Evolutionary conservation across 2,329 filamentous ascomycete species (phyloP).

Genomic region (Metarhizium album): DNA sequence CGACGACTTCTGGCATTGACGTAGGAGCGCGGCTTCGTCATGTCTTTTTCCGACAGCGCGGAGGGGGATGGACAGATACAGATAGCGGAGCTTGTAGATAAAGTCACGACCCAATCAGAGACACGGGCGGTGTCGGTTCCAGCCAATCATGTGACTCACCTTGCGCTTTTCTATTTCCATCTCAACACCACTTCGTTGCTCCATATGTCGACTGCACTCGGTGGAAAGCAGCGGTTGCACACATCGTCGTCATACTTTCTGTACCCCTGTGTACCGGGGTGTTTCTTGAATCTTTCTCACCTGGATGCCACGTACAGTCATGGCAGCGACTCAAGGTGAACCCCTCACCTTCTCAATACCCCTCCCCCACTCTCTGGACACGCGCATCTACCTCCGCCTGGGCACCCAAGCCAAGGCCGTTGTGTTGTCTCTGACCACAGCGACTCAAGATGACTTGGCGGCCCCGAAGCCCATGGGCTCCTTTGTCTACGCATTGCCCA

Average conservation of each 20-base stretch:
- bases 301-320: neutral
- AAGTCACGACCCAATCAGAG: neutral
- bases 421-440: conserved; percentile 51
- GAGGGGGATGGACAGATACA: conserved; percentile 2
- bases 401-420: conserved; percentile 47
- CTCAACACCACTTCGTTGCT: neutral
- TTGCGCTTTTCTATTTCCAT: neutral
- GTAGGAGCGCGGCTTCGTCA: neutral
- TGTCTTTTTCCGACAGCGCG: neutral
- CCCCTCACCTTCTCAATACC: conserved; percentile 39
- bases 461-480: conserved; percentile 59
- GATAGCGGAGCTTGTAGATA: conserved; percentile 2
- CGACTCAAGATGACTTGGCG: conserved; percentile 39
- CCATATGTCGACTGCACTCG: neutral
- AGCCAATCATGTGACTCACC: conserved; percentile 11
- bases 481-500: conserved; percentile 87
- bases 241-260: neutral
- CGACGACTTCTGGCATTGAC: neutral
- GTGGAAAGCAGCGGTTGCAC: neutral
- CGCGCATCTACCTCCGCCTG: conserved; percentile 49
- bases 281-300: neutral
- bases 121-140: neutral
- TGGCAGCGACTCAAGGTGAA: neutral
- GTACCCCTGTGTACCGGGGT: neutral
- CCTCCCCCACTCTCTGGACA: conserved; percentile 48